These are phyloP conservation scores for Dactylonectria estremocensis DNA, from an alignment of 2,329 filamentous ascomycete species.

Conservation along the genomic window DNA sequence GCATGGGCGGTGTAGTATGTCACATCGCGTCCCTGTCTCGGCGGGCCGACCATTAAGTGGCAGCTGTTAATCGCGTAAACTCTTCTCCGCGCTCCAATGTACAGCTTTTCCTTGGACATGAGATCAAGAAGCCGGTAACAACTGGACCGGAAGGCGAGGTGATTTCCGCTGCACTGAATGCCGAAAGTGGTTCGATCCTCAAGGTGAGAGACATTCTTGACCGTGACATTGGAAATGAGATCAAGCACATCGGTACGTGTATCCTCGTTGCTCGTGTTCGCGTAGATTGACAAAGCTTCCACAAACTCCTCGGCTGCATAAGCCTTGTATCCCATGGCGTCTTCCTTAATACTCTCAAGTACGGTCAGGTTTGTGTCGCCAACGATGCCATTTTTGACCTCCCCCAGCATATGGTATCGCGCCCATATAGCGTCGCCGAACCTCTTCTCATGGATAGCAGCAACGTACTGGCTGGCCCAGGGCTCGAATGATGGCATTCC, in stretches of 20 bases:
- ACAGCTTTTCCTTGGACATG: background rate
- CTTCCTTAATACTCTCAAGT: background rate
- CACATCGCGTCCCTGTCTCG: background rate
- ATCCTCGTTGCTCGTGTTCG: background rate
- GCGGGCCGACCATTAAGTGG: background rate
- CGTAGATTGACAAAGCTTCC: background rate
- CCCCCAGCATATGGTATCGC: constrained; percentile 10
- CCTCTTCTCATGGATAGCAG: background rate
- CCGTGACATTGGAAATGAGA: background rate
- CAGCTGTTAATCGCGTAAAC: background rate
- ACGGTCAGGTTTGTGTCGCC: background rate
- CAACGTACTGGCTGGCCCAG: constrained; percentile 16
- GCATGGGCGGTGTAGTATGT: background rate
- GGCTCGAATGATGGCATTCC: constrained; percentile 1
- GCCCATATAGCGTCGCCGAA: constrained; percentile 18
- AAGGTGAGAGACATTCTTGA: background rate
- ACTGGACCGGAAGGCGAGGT: background rate
- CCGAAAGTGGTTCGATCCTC: background rate
- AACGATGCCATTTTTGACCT: background rate
- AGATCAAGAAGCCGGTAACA: background rate
- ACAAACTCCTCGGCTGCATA: background rate
- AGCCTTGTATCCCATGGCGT: background rate
- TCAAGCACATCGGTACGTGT: background rate
- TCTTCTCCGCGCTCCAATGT: background rate
- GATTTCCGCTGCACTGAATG: background rate